Base-by-base conservation (phyloP, 108 stramenopile species). In the Chaetoceros tenuissimus region DNA sequence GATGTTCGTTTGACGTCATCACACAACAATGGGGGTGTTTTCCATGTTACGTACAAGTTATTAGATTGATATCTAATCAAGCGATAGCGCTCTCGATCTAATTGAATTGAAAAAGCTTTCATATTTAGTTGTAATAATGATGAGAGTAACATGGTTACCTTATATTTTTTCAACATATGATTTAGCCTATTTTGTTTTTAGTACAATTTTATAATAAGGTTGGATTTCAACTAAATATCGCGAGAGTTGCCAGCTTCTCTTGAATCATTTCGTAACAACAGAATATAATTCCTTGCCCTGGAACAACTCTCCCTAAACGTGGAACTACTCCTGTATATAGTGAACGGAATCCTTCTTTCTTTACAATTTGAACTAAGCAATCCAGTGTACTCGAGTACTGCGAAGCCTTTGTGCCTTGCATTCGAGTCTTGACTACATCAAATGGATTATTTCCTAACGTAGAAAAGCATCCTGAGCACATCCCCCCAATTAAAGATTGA, bases 271-370 rank as follows among this genome's bases (percentile, higher is more conserved):
- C 96, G 73, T 94, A 96, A 34, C 90, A 88, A 89, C 95, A 93
- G 60, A 97, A 97, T 60, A 97, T 97, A 31, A 97, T 94, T n/a
- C 97, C 97, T 67, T 96, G 97, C 18, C 97, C 97, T 20, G 97
- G 97, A 24, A 97, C 87, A 18, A 97, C 97, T 31, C 97, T 72
- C 1, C 92, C 89, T 8, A 89, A 62, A 24, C 98, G 75, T 45
- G 98, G 94, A n/a, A 96, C 69, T 28, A 94, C 74, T 5, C 98
- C 98, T 27, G 81, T 89, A 76, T 96, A 97, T n/a, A 97, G 82
- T 30, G 92, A 95, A 0, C 62, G 67, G 7, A 86, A 21, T 24
- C 98, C 98, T 70, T 99, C 98, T 2, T 84, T 72, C 27, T 56
- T 19, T 28, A 89, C n/a, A 28, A 99, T 80, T 75, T 97, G 77